Evolutionary conservation across 495 filamentous ascomycete species (phyloP), one percentile per base, ranked within the genome.

Genomic region (Lindgomyces ingoldianus): DNA sequence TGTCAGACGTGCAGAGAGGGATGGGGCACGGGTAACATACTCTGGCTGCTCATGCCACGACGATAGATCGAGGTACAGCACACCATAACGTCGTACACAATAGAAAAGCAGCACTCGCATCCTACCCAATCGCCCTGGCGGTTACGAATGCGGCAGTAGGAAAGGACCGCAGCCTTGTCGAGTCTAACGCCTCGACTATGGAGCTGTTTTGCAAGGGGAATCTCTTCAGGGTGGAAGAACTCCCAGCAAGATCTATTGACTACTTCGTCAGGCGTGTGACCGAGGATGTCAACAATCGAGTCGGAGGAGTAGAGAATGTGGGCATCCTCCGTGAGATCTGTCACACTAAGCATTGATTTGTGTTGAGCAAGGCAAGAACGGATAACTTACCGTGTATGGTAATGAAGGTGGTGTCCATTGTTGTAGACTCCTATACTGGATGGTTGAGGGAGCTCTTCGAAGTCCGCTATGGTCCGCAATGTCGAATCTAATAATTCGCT

Each of bases 91-190:
- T 93, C 87, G 73, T 93, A 89, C 30, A 93, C 91, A 22, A 96
- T 79, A 1, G 91, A 93, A 70, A 96, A 96, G 72, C 91, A 91
- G 73, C 91, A 94, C 74, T 96, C 91, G 75, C 91, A 95, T 52
- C 83, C 86, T 46, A 93, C 80, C 86, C 87, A 95, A 55, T 82
- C 80, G 1, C 90, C 90, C 71, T 86, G 75, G 42, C 80, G 85
- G 55, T 87, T 83, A 66, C 82, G 83, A 58, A 95, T 84, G 18
- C 83, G 81, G 66, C 87, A 91, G 74, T 95, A 95, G 65, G 90
- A 84, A 45, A 95, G 78, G 24, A 91, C 89, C 2, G 91, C 91
- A 8, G 91, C 91, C 70, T 93, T 94, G 76, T 95, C 91, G 45
- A 93, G 79, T 51, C 84, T 77, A 24, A 95, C 84, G 18, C 90